Percentiles rank a stretch among this genome's conserved stretches.
Evolutionary conservation across 768 basidiomycete genomes (phyloP).

Genomic region (Gymnopilus junonius): DNA sequence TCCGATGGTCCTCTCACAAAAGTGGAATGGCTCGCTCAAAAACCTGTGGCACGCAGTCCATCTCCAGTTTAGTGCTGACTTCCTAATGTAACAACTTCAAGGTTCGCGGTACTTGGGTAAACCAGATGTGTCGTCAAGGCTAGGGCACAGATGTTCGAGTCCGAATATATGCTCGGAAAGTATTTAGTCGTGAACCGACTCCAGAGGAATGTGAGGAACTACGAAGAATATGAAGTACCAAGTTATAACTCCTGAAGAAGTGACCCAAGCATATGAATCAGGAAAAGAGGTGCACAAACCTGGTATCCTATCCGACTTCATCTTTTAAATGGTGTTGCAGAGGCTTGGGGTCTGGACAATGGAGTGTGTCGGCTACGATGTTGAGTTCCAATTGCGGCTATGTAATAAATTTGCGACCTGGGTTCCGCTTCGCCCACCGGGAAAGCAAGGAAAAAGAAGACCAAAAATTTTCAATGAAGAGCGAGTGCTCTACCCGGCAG

Average conservation of each 20-base stretch:
- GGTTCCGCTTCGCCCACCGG: conserved; percentile 2
- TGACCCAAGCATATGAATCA: conserved; percentile 34
- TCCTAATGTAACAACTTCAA: conserved; percentile 1
- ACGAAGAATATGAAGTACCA: conserved; percentile 9
- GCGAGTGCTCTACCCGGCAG: too few species aligned
- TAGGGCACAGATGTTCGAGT: conserved; percentile 32
- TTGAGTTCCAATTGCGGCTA: conserved; percentile 36
- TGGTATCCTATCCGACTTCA: not conserved
- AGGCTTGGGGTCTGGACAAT: conserved; percentile 39
- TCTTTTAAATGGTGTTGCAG: conserved; percentile 15
- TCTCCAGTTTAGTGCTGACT: not conserved
- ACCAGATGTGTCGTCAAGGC: conserved; percentile 22
- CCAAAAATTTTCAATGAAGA: too few species aligned
- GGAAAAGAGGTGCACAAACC: conserved; percentile 36
- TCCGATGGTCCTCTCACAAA: conserved; percentile 20
- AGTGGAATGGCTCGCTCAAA: conserved; percentile 35
- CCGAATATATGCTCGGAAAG: conserved; percentile 32
- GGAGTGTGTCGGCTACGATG: conserved; percentile 46
- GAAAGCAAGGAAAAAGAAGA: not conserved
- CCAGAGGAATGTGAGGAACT: conserved; percentile 23
- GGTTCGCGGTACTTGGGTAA: conserved; percentile 35
- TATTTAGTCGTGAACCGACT: conserved; percentile 28
- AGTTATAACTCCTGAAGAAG: conserved; percentile 27
- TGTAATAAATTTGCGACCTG: conserved; percentile 25
- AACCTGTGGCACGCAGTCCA: too few species aligned